Evolutionary conservation across 768 basidiomycete species (phyloP).

Genomic region (Lactarius indigo): DNA sequence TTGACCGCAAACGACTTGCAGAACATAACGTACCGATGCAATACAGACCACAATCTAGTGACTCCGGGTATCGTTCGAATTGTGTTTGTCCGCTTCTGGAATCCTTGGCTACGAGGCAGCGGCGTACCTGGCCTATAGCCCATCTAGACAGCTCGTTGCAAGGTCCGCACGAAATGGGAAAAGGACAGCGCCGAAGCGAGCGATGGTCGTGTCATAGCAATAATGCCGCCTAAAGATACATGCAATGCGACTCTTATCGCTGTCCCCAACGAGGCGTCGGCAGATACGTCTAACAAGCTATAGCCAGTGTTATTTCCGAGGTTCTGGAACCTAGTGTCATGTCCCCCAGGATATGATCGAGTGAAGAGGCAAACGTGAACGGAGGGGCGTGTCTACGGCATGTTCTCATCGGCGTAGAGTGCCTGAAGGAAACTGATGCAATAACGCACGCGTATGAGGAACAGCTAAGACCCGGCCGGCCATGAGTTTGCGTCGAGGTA

Average conservation of each 20-base stretch:
- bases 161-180: neutral
- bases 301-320: neutral
- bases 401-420: neutral
- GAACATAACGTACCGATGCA: neutral
- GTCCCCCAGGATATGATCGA: neutral
- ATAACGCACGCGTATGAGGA: neutral
- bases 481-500: neutral
- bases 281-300: neutral
- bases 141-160: neutral
- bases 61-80: neutral
- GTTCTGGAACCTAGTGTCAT: neutral
- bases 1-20: neutral
- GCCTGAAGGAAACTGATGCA: neutral
- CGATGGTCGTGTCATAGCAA: neutral
- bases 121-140: neutral
- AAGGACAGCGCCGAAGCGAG: neutral
- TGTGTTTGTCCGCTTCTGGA: neutral
- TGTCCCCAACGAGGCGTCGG: neutral
- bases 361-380: neutral
- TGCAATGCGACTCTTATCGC: neutral
- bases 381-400: neutral
- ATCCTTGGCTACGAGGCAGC: neutral
- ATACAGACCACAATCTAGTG: neutral
- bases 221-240: neutral
- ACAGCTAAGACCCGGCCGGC: neutral